These are phyloP conservation scores for Aspergillus sclerotiicarbonarius DNA, from an alignment of 495 filamentous ascomycete species.

Conservation along the genomic window DNA sequence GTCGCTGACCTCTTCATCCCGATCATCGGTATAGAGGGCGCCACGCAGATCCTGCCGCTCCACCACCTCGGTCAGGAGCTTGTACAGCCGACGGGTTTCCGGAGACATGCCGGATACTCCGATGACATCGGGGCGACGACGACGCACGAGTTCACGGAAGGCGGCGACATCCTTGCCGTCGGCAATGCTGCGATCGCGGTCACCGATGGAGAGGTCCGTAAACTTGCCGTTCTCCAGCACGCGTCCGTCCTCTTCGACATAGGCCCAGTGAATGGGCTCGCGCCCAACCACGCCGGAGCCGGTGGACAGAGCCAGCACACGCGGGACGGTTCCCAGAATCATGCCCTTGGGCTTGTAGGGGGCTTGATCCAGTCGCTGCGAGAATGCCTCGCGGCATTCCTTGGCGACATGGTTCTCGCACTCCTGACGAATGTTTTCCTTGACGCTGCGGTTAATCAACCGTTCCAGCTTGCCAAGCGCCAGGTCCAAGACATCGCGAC, in stretches of 20 bases:
- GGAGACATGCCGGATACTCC: slow-evolving; percentile 87
- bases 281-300: slow-evolving; percentile 67
- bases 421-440: slow-evolving; percentile 84
- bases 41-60: slow-evolving; percentile 68
- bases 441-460: slow-evolving; percentile 83
- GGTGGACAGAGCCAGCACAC: slow-evolving; percentile 81
- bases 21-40: slow-evolving; percentile 67
- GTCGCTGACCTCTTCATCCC: slow-evolving; percentile 60
- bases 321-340: slow-evolving; percentile 80
- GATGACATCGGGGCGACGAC: slow-evolving; percentile 84
- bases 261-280: slow-evolving; percentile 87
- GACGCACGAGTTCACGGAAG: slow-evolving; percentile 70
- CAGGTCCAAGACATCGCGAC: slow-evolving; percentile 76
- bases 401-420: slow-evolving; percentile 87
- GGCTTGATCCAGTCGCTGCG: slow-evolving; percentile 86
- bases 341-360: slow-evolving; percentile 95
- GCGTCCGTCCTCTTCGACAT: slow-evolving; percentile 87
- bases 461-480: slow-evolving; percentile 80
- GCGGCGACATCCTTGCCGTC: slow-evolving; percentile 60
- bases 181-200: slow-evolving; percentile 60
- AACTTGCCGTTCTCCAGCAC: slow-evolving; percentile 88
- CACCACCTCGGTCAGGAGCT: slow-evolving; percentile 72
- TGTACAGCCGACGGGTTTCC: slow-evolving; percentile 80
- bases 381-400: slow-evolving; percentile 79
- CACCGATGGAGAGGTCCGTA: slow-evolving; percentile 67